phyloP scores from a whole-genome alignment of 1,284 basidiomycete species.

The Amylostereum chailletii region DNA sequence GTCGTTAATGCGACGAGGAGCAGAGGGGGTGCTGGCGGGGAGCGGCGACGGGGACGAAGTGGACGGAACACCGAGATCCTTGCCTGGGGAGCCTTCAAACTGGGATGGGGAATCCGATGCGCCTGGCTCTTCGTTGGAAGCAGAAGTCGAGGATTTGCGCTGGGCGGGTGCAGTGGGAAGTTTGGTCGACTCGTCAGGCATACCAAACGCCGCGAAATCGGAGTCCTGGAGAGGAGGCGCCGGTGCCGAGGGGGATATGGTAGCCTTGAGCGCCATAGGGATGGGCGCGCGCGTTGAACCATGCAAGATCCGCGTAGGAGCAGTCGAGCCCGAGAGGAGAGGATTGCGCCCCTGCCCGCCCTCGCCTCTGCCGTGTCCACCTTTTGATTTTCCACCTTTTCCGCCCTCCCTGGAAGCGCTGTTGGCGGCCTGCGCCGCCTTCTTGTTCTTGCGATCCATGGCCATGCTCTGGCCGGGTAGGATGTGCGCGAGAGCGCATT shows the following conservation, averaged over 20 bases:
- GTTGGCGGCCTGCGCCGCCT: conserved; percentile 76
- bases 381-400: conserved; percentile 28
- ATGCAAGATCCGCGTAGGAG: conserved; percentile 36
- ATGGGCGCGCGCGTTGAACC: conserved; percentile 49
- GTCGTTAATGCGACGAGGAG: conserved; percentile 26
- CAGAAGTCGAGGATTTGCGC: conserved; percentile 20
- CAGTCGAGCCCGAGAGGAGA: conserved; percentile 45
- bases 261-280: conserved; percentile 58
- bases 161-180: conserved; percentile 39
- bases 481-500: conserved; percentile 91
- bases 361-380: conserved; percentile 11
- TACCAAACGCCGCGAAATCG: conserved; percentile 65
- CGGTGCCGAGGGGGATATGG: conserved; percentile 69
- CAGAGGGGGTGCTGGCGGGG: conserved; percentile 43
- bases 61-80: conserved; percentile 6
- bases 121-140: conserved; percentile 7
- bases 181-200: conserved; percentile 44
- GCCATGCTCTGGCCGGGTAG: conserved; percentile 90
- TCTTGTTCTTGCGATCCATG: conserved; percentile 98
- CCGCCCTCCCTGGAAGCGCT: conserved; percentile 35
- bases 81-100: conserved; percentile 8
- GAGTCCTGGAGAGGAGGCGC: conserved; percentile 68
- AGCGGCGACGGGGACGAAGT: conserved; percentile 27
- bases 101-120: conserved; percentile 5
- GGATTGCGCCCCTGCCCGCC: conserved; percentile 27